Base-by-base conservation (phyloP, 352 stramenopile species). In the Phytopythium sindhum region DNA sequence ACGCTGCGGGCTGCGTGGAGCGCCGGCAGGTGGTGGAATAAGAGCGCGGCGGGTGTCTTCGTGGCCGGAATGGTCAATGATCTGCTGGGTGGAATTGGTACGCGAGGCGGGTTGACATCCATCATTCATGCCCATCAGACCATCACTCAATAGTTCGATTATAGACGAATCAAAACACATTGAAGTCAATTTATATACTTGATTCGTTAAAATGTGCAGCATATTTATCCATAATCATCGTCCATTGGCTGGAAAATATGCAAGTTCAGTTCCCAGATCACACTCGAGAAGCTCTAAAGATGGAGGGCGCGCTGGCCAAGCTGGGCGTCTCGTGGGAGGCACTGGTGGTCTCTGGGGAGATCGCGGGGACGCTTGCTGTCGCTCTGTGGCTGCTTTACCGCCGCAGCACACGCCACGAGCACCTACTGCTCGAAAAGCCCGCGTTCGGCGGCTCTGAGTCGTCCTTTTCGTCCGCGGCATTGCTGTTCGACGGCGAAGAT, bases 351-450 rank as follows among this genome's bases (percentile, higher is more conserved):
- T 68, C 68, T 21, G 60, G 57, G 14, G 81, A 91, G 69, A 74
- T 91, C 44, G 54, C 75, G 4, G 64, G 58, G 28, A 63, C 81
- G 28, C 42, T 90, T 35, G 64, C 66, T 9, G 65, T 66, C 19
- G 76, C 81, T 7, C 57, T 91, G 14, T 91, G 71, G 71, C 64
- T 91, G 57, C 63, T 71, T 33, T 72, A 77, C 29, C 72, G 68
- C 23, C 77, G 75, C 50, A 64, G 62, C 15, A 69, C 65, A 35
- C 75, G 73, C 41, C 56, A 79, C 41, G 68, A 79, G 54, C 39
- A 74, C 17, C 59, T 73, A 21, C 67, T 78, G 60, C 62, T 75
- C 42, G 50, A 66, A 50, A 4, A 57, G 60, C 59, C 41, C 6
- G 24, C 24, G 8, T 26, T 7, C 54, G 21, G 14, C 12, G 14